Evolutionary conservation across 768 basidiomycete species (phyloP).

Genomic region (Steccherinum ochraceum): DNA sequence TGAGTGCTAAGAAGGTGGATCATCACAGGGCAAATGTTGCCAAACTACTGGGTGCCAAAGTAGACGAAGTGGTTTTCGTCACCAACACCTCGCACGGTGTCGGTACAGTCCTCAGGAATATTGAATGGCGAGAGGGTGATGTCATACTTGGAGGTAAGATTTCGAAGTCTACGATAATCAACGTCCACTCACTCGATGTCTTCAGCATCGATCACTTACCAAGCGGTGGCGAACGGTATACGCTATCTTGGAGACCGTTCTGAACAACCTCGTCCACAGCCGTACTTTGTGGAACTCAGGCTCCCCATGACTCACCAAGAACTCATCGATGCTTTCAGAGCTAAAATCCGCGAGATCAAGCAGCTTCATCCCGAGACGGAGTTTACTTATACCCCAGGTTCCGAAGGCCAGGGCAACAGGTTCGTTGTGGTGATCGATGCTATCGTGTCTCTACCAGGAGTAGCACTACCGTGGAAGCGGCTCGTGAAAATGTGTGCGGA

Average conservation of each 20-base stretch:
- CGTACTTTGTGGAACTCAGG: slow-evolving; percentile 51
- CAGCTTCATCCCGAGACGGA: slow-evolving; percentile 6
- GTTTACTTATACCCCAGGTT: slow-evolving; percentile 11
- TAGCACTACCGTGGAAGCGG: slow-evolving; percentile 63
- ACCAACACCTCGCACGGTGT: slow-evolving; percentile 60
- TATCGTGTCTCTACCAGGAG: slow-evolving; percentile 58
- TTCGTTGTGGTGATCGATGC: slow-evolving; percentile 66
- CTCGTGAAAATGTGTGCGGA: slow-evolving; percentile 60
- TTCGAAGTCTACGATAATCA: background rate
- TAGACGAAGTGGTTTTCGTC: slow-evolving; percentile 55
- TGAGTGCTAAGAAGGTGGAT: too few species aligned
- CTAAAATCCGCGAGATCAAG: slow-evolving; percentile 28
- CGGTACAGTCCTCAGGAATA: slow-evolving; percentile 60
- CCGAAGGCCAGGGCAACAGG: slow-evolving; percentile 26
- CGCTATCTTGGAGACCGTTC: slow-evolving; percentile 48
- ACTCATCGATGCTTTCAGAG: slow-evolving; percentile 46
- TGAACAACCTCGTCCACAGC: slow-evolving; percentile 39
- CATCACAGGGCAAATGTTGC: too few species aligned
- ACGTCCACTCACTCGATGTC: background rate
- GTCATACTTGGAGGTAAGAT: slow-evolving; percentile 38
- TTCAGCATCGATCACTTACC: slow-evolving; percentile 38
- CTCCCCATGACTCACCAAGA: slow-evolving; percentile 39
- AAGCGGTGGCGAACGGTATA: slow-evolving; percentile 42
- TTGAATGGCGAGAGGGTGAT: slow-evolving; percentile 64
- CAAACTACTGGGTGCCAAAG: slow-evolving; percentile 39